phyloP scores from a whole-genome alignment of 2,329 filamentous ascomycete species.

The Claviceps monticola region DNA sequence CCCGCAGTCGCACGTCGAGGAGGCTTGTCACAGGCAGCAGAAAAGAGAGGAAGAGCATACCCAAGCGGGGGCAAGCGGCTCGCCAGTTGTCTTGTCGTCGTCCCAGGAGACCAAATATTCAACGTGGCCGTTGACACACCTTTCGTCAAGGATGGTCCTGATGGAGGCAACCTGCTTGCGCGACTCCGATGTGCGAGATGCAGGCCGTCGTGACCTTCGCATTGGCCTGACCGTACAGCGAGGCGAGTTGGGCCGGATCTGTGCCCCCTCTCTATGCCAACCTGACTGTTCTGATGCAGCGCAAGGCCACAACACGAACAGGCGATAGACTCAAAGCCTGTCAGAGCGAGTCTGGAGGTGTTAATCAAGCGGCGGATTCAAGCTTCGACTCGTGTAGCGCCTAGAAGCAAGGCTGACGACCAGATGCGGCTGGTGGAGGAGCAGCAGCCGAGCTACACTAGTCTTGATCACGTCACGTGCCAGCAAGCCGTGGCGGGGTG shows the following conservation, averaged over 20 bases:
- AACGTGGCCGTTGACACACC: conserved; percentile 10
- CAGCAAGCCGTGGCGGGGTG: no score
- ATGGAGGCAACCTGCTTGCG: conserved; percentile 12
- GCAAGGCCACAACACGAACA: conserved; percentile 1
- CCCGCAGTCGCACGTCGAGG: neutral
- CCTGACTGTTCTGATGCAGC: neutral
- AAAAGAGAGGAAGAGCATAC: conserved; percentile 10
- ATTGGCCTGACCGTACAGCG: conserved; percentile 16
- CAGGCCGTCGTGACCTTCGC: conserved; percentile 16
- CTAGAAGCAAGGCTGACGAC: conserved; percentile 6
- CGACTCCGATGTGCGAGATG: conserved; percentile 9
- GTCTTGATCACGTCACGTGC: no score
- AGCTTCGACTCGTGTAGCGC: conserved; percentile 16
- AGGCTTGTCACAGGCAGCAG: neutral
- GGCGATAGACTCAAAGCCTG: conserved; percentile 11
- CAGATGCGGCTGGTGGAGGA: neutral
- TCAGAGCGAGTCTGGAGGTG: conserved; percentile 10
- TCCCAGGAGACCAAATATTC: conserved; percentile 28
- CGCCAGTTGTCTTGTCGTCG: conserved; percentile 17
- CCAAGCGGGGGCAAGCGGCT: conserved; percentile 22
- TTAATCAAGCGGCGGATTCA: conserved; percentile 16
- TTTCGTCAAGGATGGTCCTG: conserved; percentile 22
- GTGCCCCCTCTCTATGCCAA: neutral
- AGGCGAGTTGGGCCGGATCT: neutral
- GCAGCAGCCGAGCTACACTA: neutral